Evolutionary conservation across 225 moss, liverwort and hornwort species (phyloP).

Genomic region (Polytrichum commune): DNA sequence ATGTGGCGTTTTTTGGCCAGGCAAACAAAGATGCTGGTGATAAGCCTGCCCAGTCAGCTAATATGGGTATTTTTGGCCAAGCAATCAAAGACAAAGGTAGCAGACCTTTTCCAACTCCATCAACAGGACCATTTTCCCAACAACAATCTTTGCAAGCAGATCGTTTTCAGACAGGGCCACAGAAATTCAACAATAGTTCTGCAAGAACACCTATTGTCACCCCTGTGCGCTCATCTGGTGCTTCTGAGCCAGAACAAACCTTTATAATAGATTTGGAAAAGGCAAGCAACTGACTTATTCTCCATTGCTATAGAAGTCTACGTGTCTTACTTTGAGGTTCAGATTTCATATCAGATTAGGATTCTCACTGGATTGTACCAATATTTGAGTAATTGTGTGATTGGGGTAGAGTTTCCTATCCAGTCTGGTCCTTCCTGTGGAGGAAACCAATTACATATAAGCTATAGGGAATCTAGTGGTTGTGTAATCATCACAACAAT

Average conservation of each 20-base stretch:
- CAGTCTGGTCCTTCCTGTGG: too few relatives aligned
- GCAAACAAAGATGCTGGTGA: slow-evolving; percentile 34
- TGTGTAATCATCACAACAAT: too few relatives aligned
- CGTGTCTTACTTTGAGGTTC: too few relatives aligned
- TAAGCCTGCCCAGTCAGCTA: slow-evolving; percentile 26
- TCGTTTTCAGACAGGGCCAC: slow-evolving; percentile 41
- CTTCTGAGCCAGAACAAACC: slow-evolving; percentile 80
- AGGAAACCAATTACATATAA: too few relatives aligned
- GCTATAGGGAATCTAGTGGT: too few relatives aligned
- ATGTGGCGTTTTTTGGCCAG: slow-evolving; percentile 18
- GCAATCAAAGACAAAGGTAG: slow-evolving; percentile 35
- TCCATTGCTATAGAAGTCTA: too few relatives aligned
- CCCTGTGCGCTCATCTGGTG: slow-evolving; percentile 49
- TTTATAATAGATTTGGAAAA: slow-evolving; percentile 83
- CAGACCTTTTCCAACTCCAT: slow-evolving; percentile 7
- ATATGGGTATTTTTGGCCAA: slow-evolving; percentile 19
- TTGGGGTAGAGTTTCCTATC: too few relatives aligned
- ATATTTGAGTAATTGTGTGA: too few relatives aligned
- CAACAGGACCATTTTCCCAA: slow-evolving; percentile 22
- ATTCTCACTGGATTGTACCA: too few relatives aligned
- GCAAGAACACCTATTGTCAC: slow-evolving; percentile 34
- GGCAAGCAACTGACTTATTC: slow-evolving; percentile 23
- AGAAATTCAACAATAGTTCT: slow-evolving; percentile 28
- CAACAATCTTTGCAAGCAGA: slow-evolving; percentile 30
- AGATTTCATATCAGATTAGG: too few relatives aligned